Evolutionary conservation across 257 asterid species (phyloP).

Genomic region (Solanum clarkiae): DNA sequence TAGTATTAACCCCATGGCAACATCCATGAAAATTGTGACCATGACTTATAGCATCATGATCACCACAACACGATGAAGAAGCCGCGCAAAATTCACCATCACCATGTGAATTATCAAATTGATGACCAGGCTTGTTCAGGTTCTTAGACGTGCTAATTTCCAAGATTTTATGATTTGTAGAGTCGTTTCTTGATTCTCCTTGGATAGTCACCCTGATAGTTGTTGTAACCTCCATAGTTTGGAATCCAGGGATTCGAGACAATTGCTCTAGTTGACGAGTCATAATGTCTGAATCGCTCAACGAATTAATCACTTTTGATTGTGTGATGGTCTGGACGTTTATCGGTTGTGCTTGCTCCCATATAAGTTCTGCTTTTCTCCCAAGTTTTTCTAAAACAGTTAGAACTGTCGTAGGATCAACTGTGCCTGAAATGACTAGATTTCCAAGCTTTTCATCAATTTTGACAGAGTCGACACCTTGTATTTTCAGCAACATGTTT

Average conservation of each 20-base stretch:
- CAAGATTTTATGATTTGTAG: neutral
- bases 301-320: neutral
- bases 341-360: neutral
- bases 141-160: neutral
- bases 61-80: neutral
- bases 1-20: neutral
- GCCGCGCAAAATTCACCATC: neutral
- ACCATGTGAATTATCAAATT: neutral
- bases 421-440: conserved; percentile 2
- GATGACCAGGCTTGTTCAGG: neutral
- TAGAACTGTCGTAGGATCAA: conserved; percentile 9
- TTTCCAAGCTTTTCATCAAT: conserved; percentile 4
- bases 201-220: neutral
- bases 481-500: neutral
- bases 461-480: neutral
- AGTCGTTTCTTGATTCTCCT: neutral
- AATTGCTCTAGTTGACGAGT: neutral
- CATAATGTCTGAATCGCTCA: neutral
- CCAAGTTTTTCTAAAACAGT: conserved; percentile 2
- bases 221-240: neutral
- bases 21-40: neutral
- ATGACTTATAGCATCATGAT: neutral
- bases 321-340: neutral
- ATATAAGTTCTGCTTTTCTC: conserved; percentile 13
- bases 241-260: neutral